phyloP scores from a whole-genome alignment of 2,329 filamentous ascomycete genomes.

The Exophiala alcalophila region DNA sequence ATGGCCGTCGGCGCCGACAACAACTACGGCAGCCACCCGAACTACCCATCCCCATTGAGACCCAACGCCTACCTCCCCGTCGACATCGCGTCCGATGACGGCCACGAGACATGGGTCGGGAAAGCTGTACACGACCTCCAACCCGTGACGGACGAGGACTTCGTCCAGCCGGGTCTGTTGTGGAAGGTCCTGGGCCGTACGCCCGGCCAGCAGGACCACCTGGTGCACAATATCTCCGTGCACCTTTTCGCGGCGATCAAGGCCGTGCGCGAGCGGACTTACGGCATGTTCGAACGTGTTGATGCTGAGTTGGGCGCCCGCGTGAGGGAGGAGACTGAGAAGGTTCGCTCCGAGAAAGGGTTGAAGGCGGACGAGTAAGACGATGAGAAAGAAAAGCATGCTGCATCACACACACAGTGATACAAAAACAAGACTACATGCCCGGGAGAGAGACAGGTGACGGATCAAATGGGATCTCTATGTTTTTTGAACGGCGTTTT shows the following conservation, averaged over 20 bases:
- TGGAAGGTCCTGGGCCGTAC: conserved; percentile 43
- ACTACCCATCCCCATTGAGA: conserved; percentile 46
- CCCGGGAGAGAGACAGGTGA: too few relatives aligned
- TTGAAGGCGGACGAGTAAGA: conserved; percentile 4
- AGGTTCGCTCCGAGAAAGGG: conserved; percentile 8
- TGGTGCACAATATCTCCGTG: conserved; percentile 58
- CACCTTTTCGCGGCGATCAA: conserved; percentile 48
- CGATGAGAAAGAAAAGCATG: too few relatives aligned
- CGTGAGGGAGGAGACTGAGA: conserved; percentile 17
- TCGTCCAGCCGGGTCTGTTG: conserved; percentile 42
- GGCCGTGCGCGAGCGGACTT: conserved; percentile 60
- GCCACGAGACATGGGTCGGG: conserved; percentile 45
- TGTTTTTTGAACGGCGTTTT: too few relatives aligned
- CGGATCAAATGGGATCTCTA: too few relatives aligned
- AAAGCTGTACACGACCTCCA: conserved; percentile 40
- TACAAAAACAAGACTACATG: too few relatives aligned
- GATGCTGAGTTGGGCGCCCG: conserved; percentile 9
- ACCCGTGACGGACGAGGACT: conserved; percentile 45
- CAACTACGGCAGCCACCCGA: conserved; percentile 59
- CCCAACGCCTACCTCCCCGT: conserved; percentile 42
- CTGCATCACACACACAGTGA: too few relatives aligned
- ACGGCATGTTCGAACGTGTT: conserved; percentile 37
- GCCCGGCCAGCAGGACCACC: conserved; percentile 60
- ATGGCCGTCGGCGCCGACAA: conserved; percentile 36
- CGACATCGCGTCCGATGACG: conserved; percentile 33